phyloP scores from a whole-genome alignment of 2,329 filamentous ascomycete species.

The Waltergamsia citrina region DNA sequence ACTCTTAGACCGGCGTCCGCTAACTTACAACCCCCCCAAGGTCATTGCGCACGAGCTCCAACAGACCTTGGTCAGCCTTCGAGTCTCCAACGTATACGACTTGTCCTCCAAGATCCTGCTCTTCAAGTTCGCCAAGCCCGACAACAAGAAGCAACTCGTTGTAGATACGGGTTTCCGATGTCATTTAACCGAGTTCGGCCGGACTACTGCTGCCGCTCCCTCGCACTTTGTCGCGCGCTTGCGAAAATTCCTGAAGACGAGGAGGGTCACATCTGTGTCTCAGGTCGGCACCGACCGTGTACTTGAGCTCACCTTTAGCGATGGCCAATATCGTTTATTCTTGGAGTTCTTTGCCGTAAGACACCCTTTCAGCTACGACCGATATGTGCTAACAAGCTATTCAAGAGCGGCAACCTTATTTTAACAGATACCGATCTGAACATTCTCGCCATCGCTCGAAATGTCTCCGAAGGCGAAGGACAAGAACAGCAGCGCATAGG shows the following conservation, averaged over 20 bases:
- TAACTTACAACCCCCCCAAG: conserved; percentile 30
- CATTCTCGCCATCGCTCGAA: conserved; percentile 71
- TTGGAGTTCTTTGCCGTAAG: conserved; percentile 82
- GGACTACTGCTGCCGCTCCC: conserved; percentile 75
- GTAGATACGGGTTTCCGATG: conserved; percentile 95
- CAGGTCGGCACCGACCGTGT: conserved; percentile 93
- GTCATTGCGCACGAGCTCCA: conserved; percentile 93
- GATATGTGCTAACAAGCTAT: conserved; percentile 6
- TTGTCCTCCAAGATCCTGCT: conserved; percentile 92
- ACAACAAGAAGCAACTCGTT: conserved; percentile 79
- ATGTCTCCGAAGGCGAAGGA: conserved; percentile 72
- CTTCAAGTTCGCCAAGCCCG: conserved; percentile 87
- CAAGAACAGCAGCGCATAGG: conserved; percentile 76
- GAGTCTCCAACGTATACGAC: conserved; percentile 91
- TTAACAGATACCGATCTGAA: conserved; percentile 78
- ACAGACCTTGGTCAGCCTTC: conserved; percentile 62
- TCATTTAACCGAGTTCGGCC: conserved; percentile 84
- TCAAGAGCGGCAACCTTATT: conserved; percentile 82
- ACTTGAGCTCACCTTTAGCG: conserved; percentile 85
- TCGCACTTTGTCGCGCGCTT: conserved; percentile 78
- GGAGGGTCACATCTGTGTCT: conserved; percentile 67
- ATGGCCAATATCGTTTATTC: conserved; percentile 79
- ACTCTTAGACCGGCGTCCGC: not conserved
- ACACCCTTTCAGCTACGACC: not conserved
- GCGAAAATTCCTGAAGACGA: conserved; percentile 80